Evolutionary conservation across 345 rosid species (phyloP).

Genomic region (Aquilaria malaccensis): DNA sequence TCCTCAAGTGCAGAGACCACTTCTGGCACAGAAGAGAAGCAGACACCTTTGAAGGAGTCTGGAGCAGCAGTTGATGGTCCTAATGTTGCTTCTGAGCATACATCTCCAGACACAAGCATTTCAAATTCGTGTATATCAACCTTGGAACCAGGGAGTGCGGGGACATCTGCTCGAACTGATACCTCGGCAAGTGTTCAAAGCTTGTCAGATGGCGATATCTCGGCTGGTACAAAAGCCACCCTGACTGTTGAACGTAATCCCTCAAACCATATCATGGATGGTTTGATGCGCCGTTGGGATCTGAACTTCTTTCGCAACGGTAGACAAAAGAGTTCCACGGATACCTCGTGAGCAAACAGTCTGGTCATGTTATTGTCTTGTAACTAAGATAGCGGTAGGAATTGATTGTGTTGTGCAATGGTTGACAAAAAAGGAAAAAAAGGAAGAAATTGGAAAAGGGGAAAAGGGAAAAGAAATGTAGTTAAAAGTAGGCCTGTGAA

Average conservation of each 20-base stretch:
- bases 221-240: slow-evolving; percentile 71
- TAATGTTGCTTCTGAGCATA: slow-evolving; percentile 18
- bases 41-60: slow-evolving; percentile 22
- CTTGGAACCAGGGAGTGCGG: slow-evolving; percentile 23
- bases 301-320: slow-evolving; percentile 60
- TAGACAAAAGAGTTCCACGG: slow-evolving; percentile 20
- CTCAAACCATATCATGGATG: slow-evolving; percentile 61
- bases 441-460: slow-evolving; percentile 1
- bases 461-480: not conserved
- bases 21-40: slow-evolving; percentile 23
- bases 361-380: slow-evolving; percentile 24
- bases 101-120: slow-evolving; percentile 24
- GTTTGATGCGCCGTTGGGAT: slow-evolving; percentile 87
- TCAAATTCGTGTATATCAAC: slow-evolving; percentile 21
- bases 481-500: slow-evolving; percentile 10
- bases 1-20: slow-evolving; percentile 36
- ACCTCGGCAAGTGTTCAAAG: slow-evolving; percentile 26
- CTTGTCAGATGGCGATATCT: slow-evolving; percentile 47
- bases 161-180: slow-evolving; percentile 22
- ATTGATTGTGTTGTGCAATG: slow-evolving; percentile 25
- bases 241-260: slow-evolving; percentile 62
- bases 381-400: slow-evolving; percentile 35
- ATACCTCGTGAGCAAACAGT: slow-evolving; percentile 4
- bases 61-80: slow-evolving; percentile 18
- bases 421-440: slow-evolving; percentile 12